Base-by-base conservation (phyloP, 768 basidiomycete species). In the Lanmaoa rubissima region DNA sequence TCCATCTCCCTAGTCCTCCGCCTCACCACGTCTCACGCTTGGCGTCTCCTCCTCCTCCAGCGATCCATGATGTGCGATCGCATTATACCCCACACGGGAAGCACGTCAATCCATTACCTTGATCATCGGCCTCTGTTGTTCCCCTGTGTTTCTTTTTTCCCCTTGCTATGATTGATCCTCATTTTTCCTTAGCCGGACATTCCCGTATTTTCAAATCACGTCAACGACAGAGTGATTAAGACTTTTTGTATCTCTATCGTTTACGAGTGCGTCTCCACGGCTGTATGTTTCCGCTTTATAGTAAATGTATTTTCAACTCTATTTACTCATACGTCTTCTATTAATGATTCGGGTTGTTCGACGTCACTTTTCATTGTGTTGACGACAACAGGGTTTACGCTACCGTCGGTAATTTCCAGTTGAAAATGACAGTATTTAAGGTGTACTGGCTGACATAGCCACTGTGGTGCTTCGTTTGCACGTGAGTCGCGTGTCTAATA, bases 1-100 rank as follows among this genome's bases (percentile, higher is more conserved):
- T 79, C 55, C 82, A 80, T 67, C 78, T 80, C 54, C 75, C 79
- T 13, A 76, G 78, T 58, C 76, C 79, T 28, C 61, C 73, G 13
- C 78, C 78, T 35, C 73, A 75, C 35, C 71, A 69, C 52, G 67
- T 65, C 41, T 64, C 76, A 31, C 80, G 81, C 41, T 71, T 76
- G 46, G 69, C 77, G 40, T 79, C 81, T 52, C 76, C 80, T 59
- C 72, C 76, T 45, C 68, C 69, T 40, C 76, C 70, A 69, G 69
- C 64, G 62, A 71, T 65, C 58, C 73, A 64, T 64, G 73, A 69
- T 48, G 70, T 71, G 59, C 73, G 71, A 59, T 64, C 72, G 53
- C 72, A 73, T 26, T 72, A 72, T 73, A 67, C 71, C 68, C 54
- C 72, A 55, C 72, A 76, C 54, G 82, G 81, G 68, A 78, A 77